These are phyloP conservation scores for Hansenula lynferdii DNA, from an alignment of 1,139 yeast genomes.

Conservation along the genomic window DNA sequence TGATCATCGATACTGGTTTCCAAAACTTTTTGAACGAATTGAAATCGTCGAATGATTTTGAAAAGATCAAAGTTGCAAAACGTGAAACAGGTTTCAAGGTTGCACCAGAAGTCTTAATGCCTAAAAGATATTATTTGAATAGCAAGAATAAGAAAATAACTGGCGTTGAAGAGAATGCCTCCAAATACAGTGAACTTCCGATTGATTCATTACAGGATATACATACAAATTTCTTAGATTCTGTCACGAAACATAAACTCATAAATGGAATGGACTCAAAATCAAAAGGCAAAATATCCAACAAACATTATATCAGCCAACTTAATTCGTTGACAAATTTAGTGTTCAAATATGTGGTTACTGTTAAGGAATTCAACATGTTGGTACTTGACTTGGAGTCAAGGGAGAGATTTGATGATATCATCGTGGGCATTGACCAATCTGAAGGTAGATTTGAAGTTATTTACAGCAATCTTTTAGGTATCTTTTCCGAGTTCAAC, in stretches of 20 bases:
- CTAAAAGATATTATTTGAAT: constrained; percentile 12
- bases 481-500: constrained; percentile 18
- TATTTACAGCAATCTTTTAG: constrained; percentile 16
- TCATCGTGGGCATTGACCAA: constrained; percentile 8
- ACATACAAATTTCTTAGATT: constrained; percentile 37
- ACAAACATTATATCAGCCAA: constrained; percentile 39
- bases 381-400: constrained; percentile 30
- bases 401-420: constrained; percentile 9
- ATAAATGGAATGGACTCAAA: constrained; percentile 29
- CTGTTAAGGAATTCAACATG: constrained; percentile 40
- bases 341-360: constrained; percentile 38
- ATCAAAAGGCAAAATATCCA: constrained; percentile 36
- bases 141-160: constrained; percentile 7
- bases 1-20: constrained; percentile 44
- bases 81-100: constrained; percentile 10
- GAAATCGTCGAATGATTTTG: neutral
- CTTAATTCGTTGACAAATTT: constrained; percentile 39
- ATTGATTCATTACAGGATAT: constrained; percentile 44
- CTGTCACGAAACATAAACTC: constrained; percentile 37
- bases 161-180: too few relatives aligned
- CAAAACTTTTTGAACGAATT: constrained; percentile 21
- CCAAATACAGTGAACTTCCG: constrained; percentile 22
- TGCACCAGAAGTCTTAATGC: constrained; percentile 11
- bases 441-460: neutral
- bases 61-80: constrained; percentile 7